Base-by-base conservation (phyloP, 306 rosid species). In the Trifolium dubium region DNA sequence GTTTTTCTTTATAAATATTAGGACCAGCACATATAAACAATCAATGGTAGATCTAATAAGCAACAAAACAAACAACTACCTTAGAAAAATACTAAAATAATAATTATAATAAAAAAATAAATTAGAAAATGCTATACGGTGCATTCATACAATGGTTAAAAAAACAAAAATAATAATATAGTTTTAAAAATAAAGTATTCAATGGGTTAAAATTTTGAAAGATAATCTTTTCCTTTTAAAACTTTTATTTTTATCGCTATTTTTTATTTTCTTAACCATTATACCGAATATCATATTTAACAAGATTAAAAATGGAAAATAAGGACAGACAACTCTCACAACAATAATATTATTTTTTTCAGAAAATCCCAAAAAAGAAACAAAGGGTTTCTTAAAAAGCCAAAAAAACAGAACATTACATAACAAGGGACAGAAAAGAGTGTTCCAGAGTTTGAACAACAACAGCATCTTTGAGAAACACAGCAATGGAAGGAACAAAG, bases 401-500 rank as follows among this genome's bases (percentile, higher is more conserved):
- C 49, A 44, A 56, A 79, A 67, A 6, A 72, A 71, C 80, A 77
- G 80, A 72, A 64, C 75, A 31, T 64, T 0, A 49, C 2, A 75
- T 60, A 66, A 64, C 43, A 6, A 53, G 39, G 67, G 50, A 64
- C 73, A 61, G 82, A 11, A 59, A 14, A 59, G 41, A 62, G 87
- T 71, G 75, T 79, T 81, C 84, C 73, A 67, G 82, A 75, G 14
- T 66, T 65, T 59, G 39, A 15, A 53, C 35, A 56, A 28, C 13
- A 56, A 3, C 62, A 56, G 15, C 35, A 23, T 28, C 62, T 50
- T 11, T 49, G 31, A 15, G 55, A 66, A 56, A 30, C 72, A n/a
- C 35, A 75, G 12, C 64, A 10, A 87, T 91, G 96, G 90, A 74
- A 77, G 54, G 72, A 3, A 78, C 43, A 73, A 81, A 75, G 18